Base-by-base conservation (phyloP, 176 grass and related monocot species). In the Aegilops bicornis region DNA sequence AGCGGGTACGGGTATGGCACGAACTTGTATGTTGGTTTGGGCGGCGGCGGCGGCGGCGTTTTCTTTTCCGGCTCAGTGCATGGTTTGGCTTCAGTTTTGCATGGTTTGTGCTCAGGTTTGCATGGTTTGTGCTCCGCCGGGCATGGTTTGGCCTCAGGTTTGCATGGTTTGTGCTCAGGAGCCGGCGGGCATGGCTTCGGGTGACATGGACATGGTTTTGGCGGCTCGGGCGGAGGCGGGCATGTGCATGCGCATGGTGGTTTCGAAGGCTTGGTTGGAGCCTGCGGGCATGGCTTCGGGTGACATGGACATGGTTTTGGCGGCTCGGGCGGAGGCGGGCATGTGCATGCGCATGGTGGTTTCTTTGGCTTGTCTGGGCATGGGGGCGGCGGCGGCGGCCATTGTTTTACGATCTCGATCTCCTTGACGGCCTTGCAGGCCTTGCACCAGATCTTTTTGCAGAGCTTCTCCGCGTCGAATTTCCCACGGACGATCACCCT, bases 401-500 rank as follows among this genome's bases (percentile, higher is more conserved):
- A 89, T 4, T 25, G 42, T 0, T 12, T 1, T 5, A 65, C 76
- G 82, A 80, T 66, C 10, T n/a, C 0, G 31, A 89, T 85, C 2
- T 78, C 52, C 39, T 40, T 90, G 30, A 86, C 54, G 52, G 30
- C 0, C n/a, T 45, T 71, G 16, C 79, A 3, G 30, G 88, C 88
- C 54, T 64, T 82, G 50, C 29, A 78, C n/a, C 64, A 63, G 64
- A 90, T 29, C 88, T 30, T 70, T 71, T 23, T 71, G 84, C 11
- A 9, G 35, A 90, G 79, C 73, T 78, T 71, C 1, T 78, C 52
- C 0, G 83, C 9, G 40, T 82, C 73, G 17, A 86, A 90, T 19
- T 86, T 82, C 2, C 88, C 79, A 12, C 73, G 79, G 30, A 90
- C 79, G 43, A 86, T 45, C n/a, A 90, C 84, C 37, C 2, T 40